Evolutionary conservation across 768 basidiomycete species (phyloP).

Genomic region (Rhodotorula paludigena): DNA sequence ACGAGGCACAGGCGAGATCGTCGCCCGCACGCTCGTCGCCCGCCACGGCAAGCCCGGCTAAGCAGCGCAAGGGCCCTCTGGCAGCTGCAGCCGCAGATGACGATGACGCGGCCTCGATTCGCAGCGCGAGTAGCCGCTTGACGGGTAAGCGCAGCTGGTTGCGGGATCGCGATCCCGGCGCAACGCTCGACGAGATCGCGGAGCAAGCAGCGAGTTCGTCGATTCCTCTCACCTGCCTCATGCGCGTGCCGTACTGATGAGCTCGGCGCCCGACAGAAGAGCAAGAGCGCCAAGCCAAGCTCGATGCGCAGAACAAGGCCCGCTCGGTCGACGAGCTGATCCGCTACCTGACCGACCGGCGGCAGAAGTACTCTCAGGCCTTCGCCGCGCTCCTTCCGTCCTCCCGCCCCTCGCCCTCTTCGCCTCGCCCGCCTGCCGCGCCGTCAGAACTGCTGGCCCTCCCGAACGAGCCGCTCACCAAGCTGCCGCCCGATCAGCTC

Average conservation of each 20-base stretch:
- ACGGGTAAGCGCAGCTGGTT: constrained; percentile 31
- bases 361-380: constrained; percentile 76
- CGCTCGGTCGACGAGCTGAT: constrained; percentile 80
- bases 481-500: constrained; percentile 75
- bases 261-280: background rate
- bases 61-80: background rate
- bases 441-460: constrained; percentile 66
- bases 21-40: background rate
- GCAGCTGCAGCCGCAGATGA: constrained; percentile 51
- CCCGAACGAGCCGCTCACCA: constrained; percentile 67
- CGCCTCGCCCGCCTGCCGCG: constrained; percentile 51
- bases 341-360: constrained; percentile 79
- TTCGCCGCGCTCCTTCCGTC: constrained; percentile 67
- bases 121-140: constrained; percentile 6
- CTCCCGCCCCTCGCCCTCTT: constrained; percentile 63
- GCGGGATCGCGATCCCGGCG: constrained; percentile 8
- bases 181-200: constrained; percentile 36
- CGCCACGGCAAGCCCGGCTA: background rate
- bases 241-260: background rate
- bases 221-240: background rate
- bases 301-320: background rate
- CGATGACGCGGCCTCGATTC: constrained; percentile 60
- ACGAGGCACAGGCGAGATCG: background rate
- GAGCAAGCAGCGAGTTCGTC: constrained; percentile 43
- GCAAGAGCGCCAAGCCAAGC: constrained; percentile 13